Percentiles rank a stretch among this genome's conserved stretches.
These are phyloP conservation scores for Capsicum chinense DNA, from an alignment of 257 asterid species.

Conservation along the genomic window DNA sequence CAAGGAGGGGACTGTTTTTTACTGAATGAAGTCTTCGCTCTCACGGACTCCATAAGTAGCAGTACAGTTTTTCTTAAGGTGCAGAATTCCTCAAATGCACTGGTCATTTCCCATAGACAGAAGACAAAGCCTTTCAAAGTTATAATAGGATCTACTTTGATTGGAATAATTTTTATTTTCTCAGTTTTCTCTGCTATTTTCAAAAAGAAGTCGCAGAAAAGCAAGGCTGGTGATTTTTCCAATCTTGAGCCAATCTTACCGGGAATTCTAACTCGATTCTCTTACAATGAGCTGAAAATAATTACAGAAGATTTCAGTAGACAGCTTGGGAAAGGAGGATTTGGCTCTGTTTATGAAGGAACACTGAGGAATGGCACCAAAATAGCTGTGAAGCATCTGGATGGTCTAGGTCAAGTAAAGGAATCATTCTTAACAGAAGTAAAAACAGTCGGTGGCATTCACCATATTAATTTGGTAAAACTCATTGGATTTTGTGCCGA, in stretches of 20 bases:
- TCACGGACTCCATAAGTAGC: neutral
- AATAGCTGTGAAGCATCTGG: slow-evolving; percentile 37
- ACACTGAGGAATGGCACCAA: slow-evolving; percentile 24
- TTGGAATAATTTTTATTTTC: neutral
- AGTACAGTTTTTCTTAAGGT: neutral
- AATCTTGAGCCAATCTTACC: neutral
- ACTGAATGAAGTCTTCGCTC: neutral
- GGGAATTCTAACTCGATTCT: neutral
- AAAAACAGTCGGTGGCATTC: slow-evolving; percentile 32
- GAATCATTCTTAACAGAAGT: slow-evolving; percentile 37
- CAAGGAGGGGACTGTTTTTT: neutral
- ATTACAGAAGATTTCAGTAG: slow-evolving; percentile 30
- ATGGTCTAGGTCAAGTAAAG: slow-evolving; percentile 1
- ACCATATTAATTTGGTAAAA: slow-evolving; percentile 36
- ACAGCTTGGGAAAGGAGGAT: slow-evolving; percentile 39
- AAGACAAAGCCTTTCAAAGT: neutral
- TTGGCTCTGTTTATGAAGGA: slow-evolving; percentile 37
- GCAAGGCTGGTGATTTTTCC: neutral
- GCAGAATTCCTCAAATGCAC: neutral
- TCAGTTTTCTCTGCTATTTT: neutral
- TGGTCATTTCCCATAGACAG: neutral
- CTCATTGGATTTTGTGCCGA: slow-evolving; percentile 34
- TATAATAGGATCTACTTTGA: neutral
- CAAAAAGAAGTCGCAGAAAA: neutral
- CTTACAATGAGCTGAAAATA: slow-evolving; percentile 2